Evolutionary conservation across 805 yeast species (phyloP), one percentile per base, ranked within the genome.

Genomic region (Danielia reshetovae): DNA sequence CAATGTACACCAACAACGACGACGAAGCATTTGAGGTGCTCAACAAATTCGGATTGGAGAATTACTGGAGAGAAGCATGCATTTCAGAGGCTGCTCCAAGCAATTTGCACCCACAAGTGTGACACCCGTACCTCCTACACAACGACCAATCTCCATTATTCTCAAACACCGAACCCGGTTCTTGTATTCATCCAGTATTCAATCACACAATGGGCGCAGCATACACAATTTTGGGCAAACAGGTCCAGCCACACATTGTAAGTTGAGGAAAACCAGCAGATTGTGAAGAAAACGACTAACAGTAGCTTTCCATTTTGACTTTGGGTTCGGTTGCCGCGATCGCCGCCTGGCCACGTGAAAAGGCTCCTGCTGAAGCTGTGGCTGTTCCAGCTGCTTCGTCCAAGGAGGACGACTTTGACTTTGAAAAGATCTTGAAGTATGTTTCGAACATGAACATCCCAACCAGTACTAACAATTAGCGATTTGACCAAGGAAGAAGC

Each of bases 21-120:
- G 74, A 67, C 1, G 79, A 74, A 4, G 72, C 83, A 0, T 45
- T 70, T 18, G 61, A 62, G 11, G 60, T 75, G 16, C 54, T 86
- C 28, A 48, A 54, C 1, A 62, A 74, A 43, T 78, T 76, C 46
- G 71, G 70, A 1, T 64, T 77, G 4, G 85, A 74, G 11, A 74
- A 72, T 44, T 81, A 77, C 51, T 81, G 84, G 82, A 31, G 51
- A n/a, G 48, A 46, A 29, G 51, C 51, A 11, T 41, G 29, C 14
- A 33, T 19, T 15, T 9, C 18, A 17, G 7, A 19, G 22, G 9
- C 22, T n/a, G n/a, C n/a, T n/a, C n/a, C n/a, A n/a, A n/a, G n/a
- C n/a, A n/a, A n/a, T n/a, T n/a, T n/a, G n/a, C n/a, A n/a, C n/a
- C n/a, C n/a, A n/a, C n/a, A n/a, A n/a, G n/a, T n/a, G n/a, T n/a